These are phyloP conservation scores for Taphrina wiesneri DNA, from an alignment of 1,139 yeast genomes.

Conservation along the genomic window DNA sequence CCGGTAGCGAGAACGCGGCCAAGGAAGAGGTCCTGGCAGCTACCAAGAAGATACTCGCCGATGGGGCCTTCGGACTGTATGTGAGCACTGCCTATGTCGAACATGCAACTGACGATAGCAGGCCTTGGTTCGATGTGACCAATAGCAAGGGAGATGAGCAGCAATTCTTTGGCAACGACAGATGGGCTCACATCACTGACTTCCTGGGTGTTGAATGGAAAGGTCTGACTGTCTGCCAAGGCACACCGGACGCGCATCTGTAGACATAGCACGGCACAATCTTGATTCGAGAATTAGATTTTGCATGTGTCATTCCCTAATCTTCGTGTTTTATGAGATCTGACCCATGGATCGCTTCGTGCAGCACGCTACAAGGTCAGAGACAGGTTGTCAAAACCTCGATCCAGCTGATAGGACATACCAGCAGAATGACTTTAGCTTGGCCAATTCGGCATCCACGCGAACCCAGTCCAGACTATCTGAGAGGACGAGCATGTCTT, in stretches of 20 bases:
- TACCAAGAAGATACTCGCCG: slow-evolving; percentile 17
- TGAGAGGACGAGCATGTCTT: neutral
- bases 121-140: slow-evolving; percentile 31
- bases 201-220: slow-evolving; percentile 24
- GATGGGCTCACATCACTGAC: slow-evolving; percentile 19
- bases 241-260: slow-evolving; percentile 1
- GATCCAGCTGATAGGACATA: neutral
- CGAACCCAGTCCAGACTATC: slow-evolving; percentile 5
- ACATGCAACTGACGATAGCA: neutral
- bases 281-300: neutral
- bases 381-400: neutral
- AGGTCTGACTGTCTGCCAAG: slow-evolving; percentile 4
- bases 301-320: neutral
- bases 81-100: neutral
- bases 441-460: neutral
- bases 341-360: slow-evolving; percentile 2
- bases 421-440: slow-evolving; percentile 8
- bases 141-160: slow-evolving; percentile 12
- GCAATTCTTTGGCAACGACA: slow-evolving; percentile 27
- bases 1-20: slow-evolving; percentile 1
- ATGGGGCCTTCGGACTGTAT: slow-evolving; percentile 25
- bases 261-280: neutral
- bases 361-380: neutral
- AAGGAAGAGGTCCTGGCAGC: slow-evolving; percentile 15
- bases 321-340: neutral